phyloP scores from a whole-genome alignment of 164 flowering plant species.

The Chloranthus sessilifolius region DNA sequence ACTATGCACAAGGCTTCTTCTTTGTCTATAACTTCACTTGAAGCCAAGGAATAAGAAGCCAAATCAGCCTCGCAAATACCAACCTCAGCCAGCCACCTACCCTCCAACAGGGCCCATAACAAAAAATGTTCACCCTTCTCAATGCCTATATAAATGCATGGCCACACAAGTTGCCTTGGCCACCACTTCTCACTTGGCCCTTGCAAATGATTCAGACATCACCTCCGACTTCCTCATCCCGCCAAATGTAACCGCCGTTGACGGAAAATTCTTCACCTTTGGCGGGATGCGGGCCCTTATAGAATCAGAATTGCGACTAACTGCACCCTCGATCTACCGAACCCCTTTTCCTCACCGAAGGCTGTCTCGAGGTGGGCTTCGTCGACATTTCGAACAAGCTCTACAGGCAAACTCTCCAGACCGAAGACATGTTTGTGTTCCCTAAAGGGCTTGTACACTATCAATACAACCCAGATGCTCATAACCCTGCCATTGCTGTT shows the following conservation, averaged over 20 bases:
- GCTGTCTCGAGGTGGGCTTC: constrained; percentile 24
- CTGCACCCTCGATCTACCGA: constrained; percentile 32
- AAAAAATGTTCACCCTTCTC: too few relatives aligned
- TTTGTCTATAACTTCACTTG: too few relatives aligned
- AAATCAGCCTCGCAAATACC: too few relatives aligned
- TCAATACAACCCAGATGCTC: constrained; percentile 11
- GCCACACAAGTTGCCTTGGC: constrained; percentile 14
- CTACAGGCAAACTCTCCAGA: constrained; percentile 19
- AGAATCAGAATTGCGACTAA: constrained; percentile 2
- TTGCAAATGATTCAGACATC: constrained; percentile 24
- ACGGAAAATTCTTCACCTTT: constrained; percentile 26
- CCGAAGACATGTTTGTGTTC: constrained; percentile 25
- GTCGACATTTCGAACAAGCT: constrained; percentile 23
- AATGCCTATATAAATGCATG: too few relatives aligned
- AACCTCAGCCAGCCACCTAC: too few relatives aligned
- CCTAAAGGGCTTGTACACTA: constrained; percentile 22
- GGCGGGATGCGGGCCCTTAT: constrained; percentile 17
- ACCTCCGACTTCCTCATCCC: constrained; percentile 18
- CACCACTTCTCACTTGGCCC: constrained; percentile 2
- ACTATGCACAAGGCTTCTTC: too few relatives aligned
- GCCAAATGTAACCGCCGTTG: background rate
- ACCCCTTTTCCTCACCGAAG: constrained; percentile 20
- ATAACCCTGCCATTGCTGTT: constrained; percentile 6
- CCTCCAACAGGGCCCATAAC: too few relatives aligned
- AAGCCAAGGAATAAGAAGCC: too few relatives aligned